These are phyloP conservation scores for Epichloe gansuensis DNA, from an alignment of 2,329 filamentous ascomycete species.

Conservation along the genomic window DNA sequence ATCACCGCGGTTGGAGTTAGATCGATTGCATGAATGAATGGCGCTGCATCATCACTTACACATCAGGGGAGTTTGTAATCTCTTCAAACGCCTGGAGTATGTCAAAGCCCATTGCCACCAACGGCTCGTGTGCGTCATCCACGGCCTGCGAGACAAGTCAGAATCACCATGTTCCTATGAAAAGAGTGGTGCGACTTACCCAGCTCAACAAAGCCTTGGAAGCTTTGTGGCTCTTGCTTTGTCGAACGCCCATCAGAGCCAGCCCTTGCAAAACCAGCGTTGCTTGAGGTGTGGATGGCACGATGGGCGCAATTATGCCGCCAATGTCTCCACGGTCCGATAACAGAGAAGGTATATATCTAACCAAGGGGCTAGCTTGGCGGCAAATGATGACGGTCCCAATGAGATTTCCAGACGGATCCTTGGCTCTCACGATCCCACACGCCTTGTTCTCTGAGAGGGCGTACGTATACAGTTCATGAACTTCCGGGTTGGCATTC, in stretches of 20 bases:
- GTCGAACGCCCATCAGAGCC: conserved; percentile 67
- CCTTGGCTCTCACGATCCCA: conserved; percentile 73
- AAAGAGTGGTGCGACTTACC: conserved; percentile 39
- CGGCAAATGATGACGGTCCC: conserved; percentile 74
- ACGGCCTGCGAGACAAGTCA: conserved; percentile 36
- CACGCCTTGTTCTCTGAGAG: conserved; percentile 60
- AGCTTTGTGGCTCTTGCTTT: conserved; percentile 69
- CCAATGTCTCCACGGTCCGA: conserved; percentile 49
- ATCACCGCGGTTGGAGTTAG: not conserved
- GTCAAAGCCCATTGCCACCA: conserved; percentile 70
- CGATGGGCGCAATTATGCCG: conserved; percentile 70
- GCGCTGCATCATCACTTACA: conserved; percentile 23
- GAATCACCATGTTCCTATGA: not conserved
- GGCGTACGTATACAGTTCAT: conserved; percentile 68
- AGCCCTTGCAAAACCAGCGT: conserved; percentile 63
- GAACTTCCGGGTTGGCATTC: conserved; percentile 62
- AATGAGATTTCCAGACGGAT: conserved; percentile 52
- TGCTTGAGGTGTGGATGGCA: conserved; percentile 56
- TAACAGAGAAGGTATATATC: conserved; percentile 57
- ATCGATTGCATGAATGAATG: not conserved
- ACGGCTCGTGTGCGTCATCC: conserved; percentile 60
- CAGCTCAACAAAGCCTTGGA: conserved; percentile 65
- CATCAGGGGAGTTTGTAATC: conserved; percentile 51
- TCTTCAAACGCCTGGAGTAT: conserved; percentile 73
- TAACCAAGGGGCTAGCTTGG: conserved; percentile 53